Evolutionary conservation across 1,284 basidiomycete species (phyloP), one percentile per base, ranked within the genome.

Genomic region (Cryptococcus maquisensis): DNA sequence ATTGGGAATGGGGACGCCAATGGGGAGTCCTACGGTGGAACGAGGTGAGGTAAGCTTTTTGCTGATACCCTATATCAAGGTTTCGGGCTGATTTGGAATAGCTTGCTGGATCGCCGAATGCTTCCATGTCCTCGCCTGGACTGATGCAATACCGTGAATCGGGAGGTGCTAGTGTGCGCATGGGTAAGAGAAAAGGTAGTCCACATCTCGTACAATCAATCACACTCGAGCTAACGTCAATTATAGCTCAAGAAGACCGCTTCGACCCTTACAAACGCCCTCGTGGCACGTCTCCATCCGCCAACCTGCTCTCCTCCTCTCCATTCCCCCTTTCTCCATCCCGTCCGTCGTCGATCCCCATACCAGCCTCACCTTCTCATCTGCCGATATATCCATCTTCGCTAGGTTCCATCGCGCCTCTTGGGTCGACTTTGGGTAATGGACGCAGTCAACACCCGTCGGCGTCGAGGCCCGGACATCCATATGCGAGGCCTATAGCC

Each of bases 201-300:
- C 54, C 28, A 5, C 23, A n/a, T 13, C 28, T 16, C 21, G 23
- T 47, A 39, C 51, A n/a, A 26, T 20, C 10, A 38, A 10, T 13
- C 26, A 47, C 15, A 35, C 37, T 28, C 12, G 35, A 5, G 36
- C 47, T 37, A 40, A 43, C 38, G 15, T n/a, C 15, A 28, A n/a
- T 37, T 7, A 7, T 28, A 36, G 32, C 36, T 23, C n/a, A 28
- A 10, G 73, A 74, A 20, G 73, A 75, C 54, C 64, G 73, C 10
- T 75, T 72, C 54, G 73, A 75, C 55, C 73, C 71, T 7, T 75
- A 75, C 61, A 75, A 75, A 59, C 63, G 73, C 4, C 68, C 69
- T 7, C 60, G 73, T 1, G 73, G 68, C 2, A 58, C 66, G 1
- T 75, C 73, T 4, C 73, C 73, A 1, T 71, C 70, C 3, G 54